These are phyloP conservation scores for Sclerospora graminicola DNA, from an alignment of 352 stramenopile genomes.

Conservation along the genomic window DNA sequence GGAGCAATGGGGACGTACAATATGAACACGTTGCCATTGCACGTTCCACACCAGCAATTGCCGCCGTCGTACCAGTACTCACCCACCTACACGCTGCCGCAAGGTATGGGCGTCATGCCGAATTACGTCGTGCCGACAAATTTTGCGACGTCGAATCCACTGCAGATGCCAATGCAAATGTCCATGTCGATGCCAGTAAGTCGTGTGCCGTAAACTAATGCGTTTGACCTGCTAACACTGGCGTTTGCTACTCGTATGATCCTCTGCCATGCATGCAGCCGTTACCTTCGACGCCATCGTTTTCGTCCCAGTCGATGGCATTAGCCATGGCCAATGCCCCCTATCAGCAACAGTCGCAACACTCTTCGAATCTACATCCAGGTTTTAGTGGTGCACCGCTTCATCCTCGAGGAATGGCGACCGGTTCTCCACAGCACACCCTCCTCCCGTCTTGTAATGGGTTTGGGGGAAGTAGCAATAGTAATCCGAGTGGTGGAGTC, in stretches of 20 bases:
- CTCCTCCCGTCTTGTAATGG: conserved; percentile 6
- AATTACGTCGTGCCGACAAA: conserved; percentile 44
- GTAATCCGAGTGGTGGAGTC: not conserved
- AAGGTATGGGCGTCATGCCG: conserved; percentile 28
- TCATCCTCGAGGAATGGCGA: conserved; percentile 16
- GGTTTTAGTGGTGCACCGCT: conserved; percentile 31
- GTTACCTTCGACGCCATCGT: conserved; percentile 20
- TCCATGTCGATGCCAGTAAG: conserved; percentile 22
- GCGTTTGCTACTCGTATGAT: conserved; percentile 3
- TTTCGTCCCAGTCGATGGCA: conserved; percentile 25
- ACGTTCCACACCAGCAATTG: conserved; percentile 15
- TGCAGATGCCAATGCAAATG: conserved; percentile 35
- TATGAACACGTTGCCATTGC: conserved; percentile 20
- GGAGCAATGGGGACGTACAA: conserved; percentile 22
- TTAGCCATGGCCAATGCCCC: conserved; percentile 25
- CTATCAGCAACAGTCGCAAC: conserved; percentile 19
- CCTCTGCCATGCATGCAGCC: conserved; percentile 18
- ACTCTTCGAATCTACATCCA: conserved; percentile 15
- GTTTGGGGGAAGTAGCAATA: conserved; percentile 14
- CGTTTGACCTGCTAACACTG: conserved; percentile 3
- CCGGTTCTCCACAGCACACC: conserved; percentile 16
- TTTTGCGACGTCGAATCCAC: conserved; percentile 23
- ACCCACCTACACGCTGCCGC: conserved; percentile 33
- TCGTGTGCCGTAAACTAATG: not conserved
- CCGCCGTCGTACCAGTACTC: conserved; percentile 23